Base-by-base conservation (phyloP, 2,329 filamentous ascomycete genomes). In the Fusarium fracticaudum region DNA sequence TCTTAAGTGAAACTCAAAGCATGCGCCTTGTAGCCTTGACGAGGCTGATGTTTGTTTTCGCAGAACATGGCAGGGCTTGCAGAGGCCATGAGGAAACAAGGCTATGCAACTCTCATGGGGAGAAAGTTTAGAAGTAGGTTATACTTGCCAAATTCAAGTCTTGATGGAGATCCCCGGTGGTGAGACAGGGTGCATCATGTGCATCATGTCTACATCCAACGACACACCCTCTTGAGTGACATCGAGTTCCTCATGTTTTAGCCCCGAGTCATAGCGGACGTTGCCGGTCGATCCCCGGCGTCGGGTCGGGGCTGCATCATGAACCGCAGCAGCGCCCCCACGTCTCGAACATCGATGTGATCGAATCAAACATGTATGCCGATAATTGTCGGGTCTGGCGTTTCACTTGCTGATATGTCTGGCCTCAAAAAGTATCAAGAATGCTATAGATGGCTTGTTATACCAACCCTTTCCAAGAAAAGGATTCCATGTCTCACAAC, bases 401-500 rank as follows among this genome's bases (percentile, higher is more conserved):
- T 70, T 54, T 67, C 53, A 55, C 38, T 41, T 45, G 6, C 43
- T 50, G 47, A 61, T 65, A 33, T 33, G 41, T 40, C 53, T 62
- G 70, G 55, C 26, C 22, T 54, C 45, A 26, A 33, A 33, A 48
- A 59, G 29, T 33, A 41, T 41, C 22, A 33, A 44, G 29, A 43
- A 57, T 41, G 60, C 43, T 41, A 59, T 37, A 38, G 57, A 60
- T 37, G 60, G 55, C 31, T 61, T 71, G 53, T 26, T 24, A 53
- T 50, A 61, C 37, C 41, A 51, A 40, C 66, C 35, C 53, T 43
- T 38, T 55, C 31, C 35, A 22, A 64, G 61, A 45, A 50, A 68
- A 57, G 50, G 51, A 33, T 50, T 64, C 50, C 41, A 53, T 74
- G 69, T 74, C 66, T 77, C 76, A 64, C 62, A 48, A 29, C 68